Percentiles rank a stretch among this genome's conserved stretches.
Evolutionary conservation across 2,329 filamentous ascomycete species (phyloP).

Genomic region (Cercospora nicotianae): DNA sequence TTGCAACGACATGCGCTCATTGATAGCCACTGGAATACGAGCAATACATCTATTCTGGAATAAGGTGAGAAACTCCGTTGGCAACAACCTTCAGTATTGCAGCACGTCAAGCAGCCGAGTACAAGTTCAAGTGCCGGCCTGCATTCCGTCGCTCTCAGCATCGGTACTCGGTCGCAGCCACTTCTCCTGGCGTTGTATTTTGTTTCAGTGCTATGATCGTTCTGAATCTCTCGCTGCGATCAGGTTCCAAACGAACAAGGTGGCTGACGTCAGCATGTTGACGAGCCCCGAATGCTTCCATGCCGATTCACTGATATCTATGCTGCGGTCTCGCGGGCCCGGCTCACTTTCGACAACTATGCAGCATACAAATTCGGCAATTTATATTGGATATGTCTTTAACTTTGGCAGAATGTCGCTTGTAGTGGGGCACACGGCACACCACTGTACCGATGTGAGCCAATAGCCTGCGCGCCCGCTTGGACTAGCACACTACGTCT

Average conservation of each 20-base stretch:
- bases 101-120: not conserved
- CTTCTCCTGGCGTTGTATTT: not conserved
- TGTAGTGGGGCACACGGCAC: not conserved
- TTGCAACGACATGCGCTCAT: not conserved
- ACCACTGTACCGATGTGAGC: not conserved
- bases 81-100: not conserved
- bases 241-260: not conserved
- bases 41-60: not conserved
- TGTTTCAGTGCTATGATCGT: not conserved
- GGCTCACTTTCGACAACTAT: not conserved
- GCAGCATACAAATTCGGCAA: not conserved
- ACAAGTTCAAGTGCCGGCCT: not conserved
- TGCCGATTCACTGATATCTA: not conserved
- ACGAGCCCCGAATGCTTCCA: not conserved
- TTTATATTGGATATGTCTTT: not conserved
- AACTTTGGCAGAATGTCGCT: not conserved
- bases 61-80: not conserved
- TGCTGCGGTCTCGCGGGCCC: not conserved
- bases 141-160: not conserved
- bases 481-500: not conserved
- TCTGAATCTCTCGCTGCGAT: not conserved
- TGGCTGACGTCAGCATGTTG: not conserved
- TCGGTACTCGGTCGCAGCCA: not conserved
- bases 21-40: not conserved
- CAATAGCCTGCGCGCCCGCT: not conserved